Evolutionary conservation across 257 asterid species (phyloP), one percentile per base, ranked within the genome.

Genomic region (Solanum etuberosum): DNA sequence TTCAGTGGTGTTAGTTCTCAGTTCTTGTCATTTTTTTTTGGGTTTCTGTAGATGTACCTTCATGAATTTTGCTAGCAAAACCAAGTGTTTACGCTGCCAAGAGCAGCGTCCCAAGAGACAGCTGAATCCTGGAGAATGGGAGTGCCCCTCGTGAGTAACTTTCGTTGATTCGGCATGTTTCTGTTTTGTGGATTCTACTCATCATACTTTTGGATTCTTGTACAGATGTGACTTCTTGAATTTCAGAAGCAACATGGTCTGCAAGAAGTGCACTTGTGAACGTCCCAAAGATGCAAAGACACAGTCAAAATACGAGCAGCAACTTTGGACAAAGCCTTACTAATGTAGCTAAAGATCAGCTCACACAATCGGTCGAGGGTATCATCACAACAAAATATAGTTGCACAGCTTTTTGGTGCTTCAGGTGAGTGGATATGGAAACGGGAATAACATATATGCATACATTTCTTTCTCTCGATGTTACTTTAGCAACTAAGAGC

Each of bases 61-160:
- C 86, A 92, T 97, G 97, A 95, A 97, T 85, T 97, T 91, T 71
- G 95, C 99, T 25, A 92, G 94, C 91, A 94, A 93, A 40, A 72
- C 74, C 72, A 90, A 90, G 87, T 97, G 99, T 87, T 85, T 89
- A 35, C 95, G 94, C 67, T 96, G 99, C 89, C 91, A 90, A 86
- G 93, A 59, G 86, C 89, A 91, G 51, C 99, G 97, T 7, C 98
- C 98, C 21, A 88, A 84, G 88, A 92, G 93, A 89, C 89, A 90
- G 40, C 91, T 96, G 37, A 89, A 80, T 87, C 95, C 94, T 5
- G 99, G 99, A 83, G 99, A 97, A 77, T 97, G 99, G 99, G 96
- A 95, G 85, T 97, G 98, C 91, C 91, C 96, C 34, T 65, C 87
- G 98, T 97, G 88, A 94, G 95, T 93, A 90, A 57, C 21, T 85